phyloP scores from a whole-genome alignment of 2,329 filamentous ascomycete species.

The Alternaria burnsii region DNA sequence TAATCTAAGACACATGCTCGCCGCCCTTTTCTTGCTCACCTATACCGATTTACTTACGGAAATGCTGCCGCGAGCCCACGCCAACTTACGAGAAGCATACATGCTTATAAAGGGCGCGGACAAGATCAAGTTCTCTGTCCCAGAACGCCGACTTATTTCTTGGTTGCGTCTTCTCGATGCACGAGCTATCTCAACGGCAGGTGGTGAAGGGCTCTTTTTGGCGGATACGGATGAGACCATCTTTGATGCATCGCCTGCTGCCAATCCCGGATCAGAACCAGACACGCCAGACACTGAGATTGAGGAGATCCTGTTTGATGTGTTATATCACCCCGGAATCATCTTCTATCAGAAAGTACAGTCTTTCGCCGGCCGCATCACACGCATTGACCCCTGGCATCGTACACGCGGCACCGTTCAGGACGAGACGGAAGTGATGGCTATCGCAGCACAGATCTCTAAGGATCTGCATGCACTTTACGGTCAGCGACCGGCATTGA shows the following conservation, averaged over 20 bases:
- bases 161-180: conserved; percentile 66
- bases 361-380: conserved; percentile 65
- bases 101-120: conserved; percentile 52
- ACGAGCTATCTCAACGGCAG: conserved; percentile 62
- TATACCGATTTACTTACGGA: conserved; percentile 57
- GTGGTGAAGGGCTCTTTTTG: conserved; percentile 64
- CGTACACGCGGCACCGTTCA: conserved; percentile 64
- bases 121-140: conserved; percentile 33
- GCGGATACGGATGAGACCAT: conserved; percentile 59
- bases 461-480: conserved; percentile 62
- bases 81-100: conserved; percentile 61
- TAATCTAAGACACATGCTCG: conserved; percentile 56
- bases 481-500: conserved; percentile 61
- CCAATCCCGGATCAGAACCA: conserved; percentile 39
- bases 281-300: conserved; percentile 44
- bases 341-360: conserved; percentile 67
- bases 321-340: conserved; percentile 64
- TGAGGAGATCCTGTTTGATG: conserved; percentile 63
- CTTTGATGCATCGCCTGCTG: conserved; percentile 57
- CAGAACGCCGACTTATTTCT: conserved; percentile 60
- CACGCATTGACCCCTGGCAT: conserved; percentile 66
- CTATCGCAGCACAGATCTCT: conserved; percentile 60
- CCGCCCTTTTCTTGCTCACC: conserved; percentile 63
- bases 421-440: conserved; percentile 67
- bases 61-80: conserved; percentile 36